A percentile compares a stretch with the other conserved stretches of the same genome.
Evolutionary conservation across 352 stramenopile species (phyloP).

Genomic region (Phytophthora agathidicida): DNA sequence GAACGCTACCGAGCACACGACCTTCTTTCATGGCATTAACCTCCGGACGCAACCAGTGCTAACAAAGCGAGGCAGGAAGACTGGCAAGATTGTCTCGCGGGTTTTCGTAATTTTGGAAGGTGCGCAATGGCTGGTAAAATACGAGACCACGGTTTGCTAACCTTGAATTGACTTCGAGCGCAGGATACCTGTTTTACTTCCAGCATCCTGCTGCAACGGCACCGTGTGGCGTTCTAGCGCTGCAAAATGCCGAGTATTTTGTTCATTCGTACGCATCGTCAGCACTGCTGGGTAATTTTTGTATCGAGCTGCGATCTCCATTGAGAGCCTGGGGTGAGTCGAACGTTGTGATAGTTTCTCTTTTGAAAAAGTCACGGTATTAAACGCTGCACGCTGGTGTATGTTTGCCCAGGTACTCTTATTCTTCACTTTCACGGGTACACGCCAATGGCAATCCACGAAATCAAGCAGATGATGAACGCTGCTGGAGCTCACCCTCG

Average conservation of each 20-base stretch:
- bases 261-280: conserved; percentile 77
- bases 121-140: conserved; percentile 18
- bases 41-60: conserved; percentile 69
- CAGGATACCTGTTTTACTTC: conserved; percentile 87
- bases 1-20: conserved; percentile 3
- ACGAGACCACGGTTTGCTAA: not conserved
- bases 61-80: conserved; percentile 77
- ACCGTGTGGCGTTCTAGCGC: conserved; percentile 65
- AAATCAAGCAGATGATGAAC: conserved; percentile 67
- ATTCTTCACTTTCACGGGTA: conserved; percentile 80
- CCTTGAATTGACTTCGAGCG: not conserved
- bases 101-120: conserved; percentile 82
- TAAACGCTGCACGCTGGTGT: no score
- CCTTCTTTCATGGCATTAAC: conserved; percentile 69
- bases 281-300: conserved; percentile 69
- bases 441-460: conserved; percentile 40
- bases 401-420: conserved; percentile 49
- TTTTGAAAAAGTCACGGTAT: no score
- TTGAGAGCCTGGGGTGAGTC: conserved; percentile 61
- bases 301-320: conserved; percentile 70
- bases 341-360: not conserved
- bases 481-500: conserved; percentile 44
- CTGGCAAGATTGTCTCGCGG: conserved; percentile 66
- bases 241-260: conserved; percentile 72
- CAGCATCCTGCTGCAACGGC: conserved; percentile 49